Percentiles rank a stretch among this genome's conserved stretches.
Evolutionary conservation across 495 filamentous ascomycete genomes (phyloP).

Genomic region (Poronia punctata): DNA sequence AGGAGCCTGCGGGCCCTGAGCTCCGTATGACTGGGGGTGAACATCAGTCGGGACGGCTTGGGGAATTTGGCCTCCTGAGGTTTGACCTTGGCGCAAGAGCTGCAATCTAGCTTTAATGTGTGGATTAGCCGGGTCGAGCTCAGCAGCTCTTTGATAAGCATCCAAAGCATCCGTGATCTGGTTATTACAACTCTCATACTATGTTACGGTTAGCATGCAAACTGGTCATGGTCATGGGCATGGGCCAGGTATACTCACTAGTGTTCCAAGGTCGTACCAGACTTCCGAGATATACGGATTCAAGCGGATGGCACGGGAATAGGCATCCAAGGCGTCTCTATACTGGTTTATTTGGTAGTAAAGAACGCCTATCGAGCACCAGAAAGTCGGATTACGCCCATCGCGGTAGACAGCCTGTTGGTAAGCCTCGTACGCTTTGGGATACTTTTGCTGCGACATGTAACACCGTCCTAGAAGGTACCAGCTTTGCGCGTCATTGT

Average conservation of each 20-base stretch:
- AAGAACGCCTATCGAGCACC: conserved; percentile 98
- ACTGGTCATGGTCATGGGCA: conserved; percentile 4
- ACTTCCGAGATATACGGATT: conserved; percentile 99
- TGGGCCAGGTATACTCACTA: conserved; percentile 59
- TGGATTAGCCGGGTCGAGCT: conserved; percentile 85
- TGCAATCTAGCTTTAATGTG: conserved; percentile 95
- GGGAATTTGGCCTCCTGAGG: conserved; percentile 44
- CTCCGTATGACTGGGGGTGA: conserved; percentile 72
- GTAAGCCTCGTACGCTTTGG: conserved; percentile 98
- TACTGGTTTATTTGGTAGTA: conserved; percentile 99
- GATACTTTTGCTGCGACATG: conserved; percentile 99
- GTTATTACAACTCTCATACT: conserved; percentile 99
- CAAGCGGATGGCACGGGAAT: conserved; percentile 93
- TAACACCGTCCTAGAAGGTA: conserved; percentile 96
- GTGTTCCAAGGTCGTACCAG: conserved; percentile 96
- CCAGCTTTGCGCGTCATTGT: conserved; percentile 95
- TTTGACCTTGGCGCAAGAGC: conserved; percentile 72
- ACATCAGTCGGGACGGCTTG: conserved; percentile 42
- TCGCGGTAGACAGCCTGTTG: conserved; percentile 98
- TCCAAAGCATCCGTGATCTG: conserved; percentile 95
- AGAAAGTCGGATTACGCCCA: conserved; percentile 97
- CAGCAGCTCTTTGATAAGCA: conserved; percentile 89
- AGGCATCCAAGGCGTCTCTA: conserved; percentile 94
- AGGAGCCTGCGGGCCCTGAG: conserved; percentile 63
- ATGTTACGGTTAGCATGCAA: conserved; percentile 19